Evolutionary conservation across 2,329 filamentous ascomycete species (phyloP).

Genomic region (Beauveria scarabaeidicola): DNA sequence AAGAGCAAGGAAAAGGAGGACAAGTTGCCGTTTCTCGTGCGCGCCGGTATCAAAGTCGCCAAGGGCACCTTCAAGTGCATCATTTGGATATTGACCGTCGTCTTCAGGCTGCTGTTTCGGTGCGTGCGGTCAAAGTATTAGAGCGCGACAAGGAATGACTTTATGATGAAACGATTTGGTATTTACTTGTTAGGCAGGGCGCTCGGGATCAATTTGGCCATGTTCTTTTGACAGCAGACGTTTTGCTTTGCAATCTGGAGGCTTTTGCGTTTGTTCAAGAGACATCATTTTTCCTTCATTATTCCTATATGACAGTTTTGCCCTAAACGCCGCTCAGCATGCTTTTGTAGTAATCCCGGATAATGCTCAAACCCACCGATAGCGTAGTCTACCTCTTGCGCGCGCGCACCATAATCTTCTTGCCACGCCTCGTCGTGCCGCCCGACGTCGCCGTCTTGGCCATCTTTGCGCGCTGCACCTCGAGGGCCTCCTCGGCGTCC

Average conservation of each 20-base stretch:
- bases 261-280: background rate
- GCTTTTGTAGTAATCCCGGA: background rate
- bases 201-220: background rate
- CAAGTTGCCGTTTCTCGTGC: conserved; percentile 41
- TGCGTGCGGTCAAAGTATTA: conserved; percentile 39
- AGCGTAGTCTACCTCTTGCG: conserved; percentile 44
- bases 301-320: background rate
- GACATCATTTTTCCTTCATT: background rate
- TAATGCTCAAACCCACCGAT: background rate
- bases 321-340: conserved; percentile 4
- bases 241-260: background rate
- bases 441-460: conserved; percentile 55
- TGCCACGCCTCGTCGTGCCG: conserved; percentile 49
- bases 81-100: conserved; percentile 49
- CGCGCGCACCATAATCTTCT: conserved; percentile 54
- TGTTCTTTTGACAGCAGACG: background rate
- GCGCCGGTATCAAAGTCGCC: conserved; percentile 41
- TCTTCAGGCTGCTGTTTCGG: conserved; percentile 42
- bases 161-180: conserved; percentile 1
- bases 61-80: conserved; percentile 48
- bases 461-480: conserved; percentile 54
- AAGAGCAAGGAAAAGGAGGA: conserved; percentile 34
- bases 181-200: background rate
- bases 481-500: conserved; percentile 48
- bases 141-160: conserved; percentile 1